Percentiles rank a stretch among this genome's conserved stretches.
Evolutionary conservation across 805 yeast species (phyloP).

Genomic region (Wickerhamomyces canadensis): DNA sequence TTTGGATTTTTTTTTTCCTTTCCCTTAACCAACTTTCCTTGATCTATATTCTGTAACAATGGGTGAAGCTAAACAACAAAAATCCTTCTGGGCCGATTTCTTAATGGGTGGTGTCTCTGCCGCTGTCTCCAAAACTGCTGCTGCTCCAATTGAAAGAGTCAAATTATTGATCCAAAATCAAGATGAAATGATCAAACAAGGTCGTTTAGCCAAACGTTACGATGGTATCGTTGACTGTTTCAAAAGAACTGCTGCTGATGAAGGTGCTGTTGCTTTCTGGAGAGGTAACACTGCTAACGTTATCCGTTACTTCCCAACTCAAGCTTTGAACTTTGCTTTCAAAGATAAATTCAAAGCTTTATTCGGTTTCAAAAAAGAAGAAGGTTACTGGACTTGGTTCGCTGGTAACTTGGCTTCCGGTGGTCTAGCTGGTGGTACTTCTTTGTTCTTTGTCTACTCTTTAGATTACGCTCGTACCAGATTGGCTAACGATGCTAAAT

Average conservation of each 20-base stretch:
- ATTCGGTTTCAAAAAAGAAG: constrained; percentile 97
- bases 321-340: constrained; percentile 97
- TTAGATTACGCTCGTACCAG: constrained; percentile 98
- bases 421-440: constrained; percentile 98
- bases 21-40: not conserved
- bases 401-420: constrained; percentile 98
- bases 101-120: constrained; percentile 99
- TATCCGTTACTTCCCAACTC: constrained; percentile 99
- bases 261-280: constrained; percentile 94
- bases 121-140: constrained; percentile 96
- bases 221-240: constrained; percentile 91
- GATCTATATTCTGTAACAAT: constrained; percentile 11
- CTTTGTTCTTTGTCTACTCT: constrained; percentile 89
- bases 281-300: constrained; percentile 99
- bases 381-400: constrained; percentile 89
- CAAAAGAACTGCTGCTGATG: constrained; percentile 89
- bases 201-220: constrained; percentile 83
- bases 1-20: not conserved
- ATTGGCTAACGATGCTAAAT: constrained; percentile 97
- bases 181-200: constrained; percentile 96
- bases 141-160: constrained; percentile 94
- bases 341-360: constrained; percentile 93
- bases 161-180: constrained; percentile 91
- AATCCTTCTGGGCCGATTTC: constrained; percentile 60
- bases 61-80: constrained; percentile 32